Conservation (phyloP, 2,329 filamentous ascomycete genomes). For the Sporothrix mexicana region DNA sequence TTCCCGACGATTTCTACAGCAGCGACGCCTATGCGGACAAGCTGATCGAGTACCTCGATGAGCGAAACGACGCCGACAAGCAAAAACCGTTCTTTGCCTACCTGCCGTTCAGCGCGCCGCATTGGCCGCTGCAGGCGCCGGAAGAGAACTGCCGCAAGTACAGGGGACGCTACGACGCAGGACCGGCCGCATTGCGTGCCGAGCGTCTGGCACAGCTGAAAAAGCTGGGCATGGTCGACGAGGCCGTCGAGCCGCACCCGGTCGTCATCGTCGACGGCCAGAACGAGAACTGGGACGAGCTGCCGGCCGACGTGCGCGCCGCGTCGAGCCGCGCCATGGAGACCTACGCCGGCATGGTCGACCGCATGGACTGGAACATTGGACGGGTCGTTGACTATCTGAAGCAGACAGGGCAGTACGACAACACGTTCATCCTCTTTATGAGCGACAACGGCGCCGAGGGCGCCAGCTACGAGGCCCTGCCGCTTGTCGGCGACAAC, state of each 20-base stretch:
- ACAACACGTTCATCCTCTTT: constrained; percentile 56
- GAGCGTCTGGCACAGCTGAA: constrained; percentile 54
- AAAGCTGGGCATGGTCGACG: constrained; percentile 53
- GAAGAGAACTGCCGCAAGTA: constrained; percentile 62
- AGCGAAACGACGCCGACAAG: background rate
- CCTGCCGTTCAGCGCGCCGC: constrained; percentile 65
- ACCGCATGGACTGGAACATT: constrained; percentile 65
- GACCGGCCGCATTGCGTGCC: constrained; percentile 61
- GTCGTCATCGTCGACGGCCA: constrained; percentile 47
- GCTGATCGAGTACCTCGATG: background rate
- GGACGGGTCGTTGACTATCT: constrained; percentile 64
- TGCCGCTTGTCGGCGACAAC: constrained; percentile 40
- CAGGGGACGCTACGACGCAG: constrained; percentile 64
- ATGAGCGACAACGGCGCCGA: constrained; percentile 36
- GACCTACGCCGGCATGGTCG: constrained; percentile 68
- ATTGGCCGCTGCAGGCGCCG: constrained; percentile 57
- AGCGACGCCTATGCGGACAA: background rate
- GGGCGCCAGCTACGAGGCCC: constrained; percentile 29
- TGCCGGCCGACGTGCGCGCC: constrained; percentile 53
- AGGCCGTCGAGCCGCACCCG: constrained; percentile 57
- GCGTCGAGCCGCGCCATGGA: constrained; percentile 63
- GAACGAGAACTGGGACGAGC: constrained; percentile 54
- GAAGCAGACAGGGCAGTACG: constrained; percentile 60
- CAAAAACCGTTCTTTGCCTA: constrained; percentile 64
- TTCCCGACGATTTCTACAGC: background rate